Evolutionary conservation across 768 basidiomycete species (phyloP).

Genomic region (Cystofilobasidium bisporidii): DNA sequence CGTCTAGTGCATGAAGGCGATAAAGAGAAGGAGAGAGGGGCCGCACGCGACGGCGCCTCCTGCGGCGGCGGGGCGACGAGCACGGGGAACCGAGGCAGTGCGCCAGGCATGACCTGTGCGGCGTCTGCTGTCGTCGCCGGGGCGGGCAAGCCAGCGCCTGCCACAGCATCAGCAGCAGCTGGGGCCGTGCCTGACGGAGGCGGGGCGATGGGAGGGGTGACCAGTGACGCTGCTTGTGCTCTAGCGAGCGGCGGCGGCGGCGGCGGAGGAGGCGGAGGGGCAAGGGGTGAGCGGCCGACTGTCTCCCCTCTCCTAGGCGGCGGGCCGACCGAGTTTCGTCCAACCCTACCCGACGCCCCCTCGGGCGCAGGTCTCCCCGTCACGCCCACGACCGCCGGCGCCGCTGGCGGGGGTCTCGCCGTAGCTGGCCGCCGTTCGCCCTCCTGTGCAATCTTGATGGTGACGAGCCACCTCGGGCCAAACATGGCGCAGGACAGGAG

Average conservation of each 20-base stretch:
- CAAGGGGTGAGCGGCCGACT: neutral
- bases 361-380: no score
- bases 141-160: neutral
- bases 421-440: neutral
- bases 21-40: no score
- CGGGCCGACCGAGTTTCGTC: no score
- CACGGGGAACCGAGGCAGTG: neutral
- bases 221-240: no score
- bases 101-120: constrained; percentile 15
- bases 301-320: neutral
- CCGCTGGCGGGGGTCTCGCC: no score
- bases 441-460: neutral
- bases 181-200: no score
- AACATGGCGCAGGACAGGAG: constrained; percentile 11
- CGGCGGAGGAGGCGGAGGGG: no score
- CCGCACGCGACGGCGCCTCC: neutral
- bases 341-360: no score
- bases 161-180: neutral
- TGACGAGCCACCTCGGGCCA: neutral
- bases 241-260: constrained; percentile 3
- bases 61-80: neutral
- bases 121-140: neutral
- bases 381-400: no score
- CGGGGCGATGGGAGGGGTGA: no score
- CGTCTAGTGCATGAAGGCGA: no score